Conservation (phyloP, 2,329 filamentous ascomycete species). For the Sclerotinia spermophila region DNA sequence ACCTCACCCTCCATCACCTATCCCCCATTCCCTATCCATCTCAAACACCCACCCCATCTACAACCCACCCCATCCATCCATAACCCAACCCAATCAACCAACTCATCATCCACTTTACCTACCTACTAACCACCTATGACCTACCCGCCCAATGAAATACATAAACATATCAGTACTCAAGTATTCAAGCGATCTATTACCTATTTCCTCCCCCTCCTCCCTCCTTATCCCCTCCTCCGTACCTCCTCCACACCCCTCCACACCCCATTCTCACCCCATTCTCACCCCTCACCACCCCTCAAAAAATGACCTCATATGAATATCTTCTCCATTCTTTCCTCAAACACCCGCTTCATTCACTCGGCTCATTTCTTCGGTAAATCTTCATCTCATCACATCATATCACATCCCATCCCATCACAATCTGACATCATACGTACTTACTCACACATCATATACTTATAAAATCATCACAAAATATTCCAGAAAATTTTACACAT, state of each 20-base stretch:
- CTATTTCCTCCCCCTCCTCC: too few relatives aligned
- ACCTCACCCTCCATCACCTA: too few relatives aligned
- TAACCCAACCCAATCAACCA: too few relatives aligned
- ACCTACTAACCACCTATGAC: too few relatives aligned
- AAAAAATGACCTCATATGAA: not conserved
- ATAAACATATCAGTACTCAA: too few relatives aligned
- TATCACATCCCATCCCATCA: not conserved
- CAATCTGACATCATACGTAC: not conserved
- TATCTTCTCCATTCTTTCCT: not conserved
- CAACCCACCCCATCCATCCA: too few relatives aligned
- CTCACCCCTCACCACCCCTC: not conserved
- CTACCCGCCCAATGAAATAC: too few relatives aligned
- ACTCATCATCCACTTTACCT: too few relatives aligned
- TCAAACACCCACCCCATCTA: too few relatives aligned
- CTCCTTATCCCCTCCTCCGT: not conserved
- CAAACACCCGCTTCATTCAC: not conserved
- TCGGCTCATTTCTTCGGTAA: not conserved
- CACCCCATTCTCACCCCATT: not conserved
- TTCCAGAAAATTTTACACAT: not conserved
- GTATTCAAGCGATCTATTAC: too few relatives aligned
- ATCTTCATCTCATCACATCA: not conserved
- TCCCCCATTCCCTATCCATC: too few relatives aligned
- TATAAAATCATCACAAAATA: slow-evolving; percentile 1
- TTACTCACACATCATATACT: not conserved
- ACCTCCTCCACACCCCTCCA: not conserved